Evolutionary conservation across 2,329 filamentous ascomycete genomes (phyloP).

Genomic region (Colletotrichum sojae): DNA sequence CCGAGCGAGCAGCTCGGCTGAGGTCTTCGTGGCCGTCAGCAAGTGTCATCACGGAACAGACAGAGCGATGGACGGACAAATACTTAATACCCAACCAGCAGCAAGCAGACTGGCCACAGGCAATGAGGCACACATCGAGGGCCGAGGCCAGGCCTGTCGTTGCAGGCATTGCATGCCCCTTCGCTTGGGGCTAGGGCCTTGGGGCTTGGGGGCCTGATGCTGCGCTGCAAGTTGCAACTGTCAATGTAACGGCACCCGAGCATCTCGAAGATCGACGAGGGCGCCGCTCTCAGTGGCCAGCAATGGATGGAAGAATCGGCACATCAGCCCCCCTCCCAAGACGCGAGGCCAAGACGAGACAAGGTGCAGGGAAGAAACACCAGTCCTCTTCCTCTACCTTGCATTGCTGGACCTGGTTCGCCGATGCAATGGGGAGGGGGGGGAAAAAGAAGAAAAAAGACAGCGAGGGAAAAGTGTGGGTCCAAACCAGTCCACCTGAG

Average conservation of each 20-base stretch:
- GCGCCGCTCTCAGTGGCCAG: conserved; percentile 14
- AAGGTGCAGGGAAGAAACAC: conserved; percentile 31
- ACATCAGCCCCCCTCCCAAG: conserved; percentile 38
- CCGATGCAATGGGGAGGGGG: conserved; percentile 3
- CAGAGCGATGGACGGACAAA: background rate
- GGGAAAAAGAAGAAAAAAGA: background rate
- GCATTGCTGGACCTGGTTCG: conserved; percentile 30
- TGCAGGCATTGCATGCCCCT: conserved; percentile 4
- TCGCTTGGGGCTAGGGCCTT: conserved; percentile 10
- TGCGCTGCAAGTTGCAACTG: conserved; percentile 34
- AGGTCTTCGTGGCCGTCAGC: no score
- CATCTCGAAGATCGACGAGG: conserved; percentile 38
- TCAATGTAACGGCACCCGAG: conserved; percentile 25
- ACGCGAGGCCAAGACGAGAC: conserved; percentile 35
- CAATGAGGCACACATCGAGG: background rate
- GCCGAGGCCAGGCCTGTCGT: background rate
- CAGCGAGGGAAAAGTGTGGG: conserved; percentile 13
- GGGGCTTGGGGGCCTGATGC: conserved; percentile 11
- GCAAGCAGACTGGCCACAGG: background rate
- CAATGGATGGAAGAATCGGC: conserved; percentile 40
- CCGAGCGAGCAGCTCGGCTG: background rate
- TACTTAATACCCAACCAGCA: background rate
- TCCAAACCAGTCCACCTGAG: conserved; percentile 25
- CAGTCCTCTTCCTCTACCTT: conserved; percentile 24
- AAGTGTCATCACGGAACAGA: no score